These are phyloP conservation scores for Pseudogymnoascus sp. DNA, from an alignment of 2,329 filamentous ascomycete species.

Conservation along the genomic window DNA sequence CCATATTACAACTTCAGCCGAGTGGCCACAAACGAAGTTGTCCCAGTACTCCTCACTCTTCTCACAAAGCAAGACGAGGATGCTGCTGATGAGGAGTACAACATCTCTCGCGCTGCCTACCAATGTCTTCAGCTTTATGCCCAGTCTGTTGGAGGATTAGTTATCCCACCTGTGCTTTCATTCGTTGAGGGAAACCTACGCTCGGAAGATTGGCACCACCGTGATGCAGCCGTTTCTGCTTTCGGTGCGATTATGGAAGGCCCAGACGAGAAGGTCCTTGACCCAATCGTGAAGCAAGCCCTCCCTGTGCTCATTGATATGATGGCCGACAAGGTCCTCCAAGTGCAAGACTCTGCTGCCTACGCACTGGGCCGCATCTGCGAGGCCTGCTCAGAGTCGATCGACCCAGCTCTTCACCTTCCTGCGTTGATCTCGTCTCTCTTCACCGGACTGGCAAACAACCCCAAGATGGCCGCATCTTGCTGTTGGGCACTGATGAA, in stretches of 20 bases:
- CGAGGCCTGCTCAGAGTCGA: slow-evolving; percentile 83
- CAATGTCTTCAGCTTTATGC: slow-evolving; percentile 94
- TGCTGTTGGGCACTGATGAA: slow-evolving; percentile 99
- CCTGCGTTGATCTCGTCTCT: slow-evolving; percentile 78
- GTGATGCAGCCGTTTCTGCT: slow-evolving; percentile 92
- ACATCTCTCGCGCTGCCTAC: slow-evolving; percentile 87
- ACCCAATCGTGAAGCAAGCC: slow-evolving; percentile 92
- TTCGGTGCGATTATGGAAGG: slow-evolving; percentile 99
- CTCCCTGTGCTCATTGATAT: slow-evolving; percentile 79
- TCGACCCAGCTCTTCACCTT: slow-evolving; percentile 76
- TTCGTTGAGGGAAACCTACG: slow-evolving; percentile 92
- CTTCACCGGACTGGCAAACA: slow-evolving; percentile 82
- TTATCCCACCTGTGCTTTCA: slow-evolving; percentile 76
- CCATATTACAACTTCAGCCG: slow-evolving; percentile 94
- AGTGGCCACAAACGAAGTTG: slow-evolving; percentile 86
- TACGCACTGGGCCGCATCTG: slow-evolving; percentile 95
- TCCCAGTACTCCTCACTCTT: slow-evolving; percentile 79
- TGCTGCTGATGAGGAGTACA: slow-evolving; percentile 94
- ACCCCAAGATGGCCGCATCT: slow-evolving; percentile 92
- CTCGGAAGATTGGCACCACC: slow-evolving; percentile 85
- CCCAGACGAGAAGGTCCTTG: slow-evolving; percentile 82
- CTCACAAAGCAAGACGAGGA: slow-evolving; percentile 98
- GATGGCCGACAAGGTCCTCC: slow-evolving; percentile 84
- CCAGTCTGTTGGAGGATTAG: slow-evolving; percentile 75
- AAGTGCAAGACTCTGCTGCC: slow-evolving; percentile 91